Evolutionary conservation across 345 rosid species (phyloP).

Genomic region (Lepidium sativum): DNA sequence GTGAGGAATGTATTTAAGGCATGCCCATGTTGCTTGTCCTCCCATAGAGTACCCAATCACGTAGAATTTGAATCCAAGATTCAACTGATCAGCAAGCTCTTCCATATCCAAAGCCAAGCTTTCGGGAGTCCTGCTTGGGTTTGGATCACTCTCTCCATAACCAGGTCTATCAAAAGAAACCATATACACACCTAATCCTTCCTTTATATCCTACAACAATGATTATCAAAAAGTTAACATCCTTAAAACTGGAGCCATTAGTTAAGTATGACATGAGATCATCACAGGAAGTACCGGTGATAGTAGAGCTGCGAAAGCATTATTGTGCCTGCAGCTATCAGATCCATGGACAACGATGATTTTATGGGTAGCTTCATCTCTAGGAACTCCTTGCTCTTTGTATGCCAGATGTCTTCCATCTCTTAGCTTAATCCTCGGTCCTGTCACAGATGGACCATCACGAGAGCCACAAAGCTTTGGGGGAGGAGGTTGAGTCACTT

Average conservation of each 20-base stretch:
- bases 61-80: slow-evolving; percentile 47
- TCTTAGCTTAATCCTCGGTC: slow-evolving; percentile 47
- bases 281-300: slow-evolving; percentile 31
- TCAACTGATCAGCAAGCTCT: slow-evolving; percentile 63
- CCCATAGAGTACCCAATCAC: slow-evolving; percentile 55
- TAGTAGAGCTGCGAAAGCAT: slow-evolving; percentile 22
- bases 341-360: slow-evolving; percentile 43
- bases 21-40: slow-evolving; percentile 43
- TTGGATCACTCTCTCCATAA: slow-evolving; percentile 67
- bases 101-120: slow-evolving; percentile 55
- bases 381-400: slow-evolving; percentile 47
- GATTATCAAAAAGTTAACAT: neutral
- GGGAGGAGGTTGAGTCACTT: slow-evolving; percentile 41
- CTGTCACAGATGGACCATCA: slow-evolving; percentile 41
- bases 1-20: slow-evolving; percentile 65
- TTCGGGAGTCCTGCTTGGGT: slow-evolving; percentile 41
- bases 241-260: neutral
- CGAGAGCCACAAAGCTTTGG: slow-evolving; percentile 41
- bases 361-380: slow-evolving; percentile 37
- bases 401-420: slow-evolving; percentile 64
- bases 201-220: slow-evolving; percentile 39
- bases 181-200: slow-evolving; percentile 45
- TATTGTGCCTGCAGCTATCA: slow-evolving; percentile 41
- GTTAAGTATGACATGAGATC: neutral
- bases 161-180: slow-evolving; percentile 68